phyloP scores from a whole-genome alignment of 768 basidiomycete species.

The Suillus alpinus region DNA sequence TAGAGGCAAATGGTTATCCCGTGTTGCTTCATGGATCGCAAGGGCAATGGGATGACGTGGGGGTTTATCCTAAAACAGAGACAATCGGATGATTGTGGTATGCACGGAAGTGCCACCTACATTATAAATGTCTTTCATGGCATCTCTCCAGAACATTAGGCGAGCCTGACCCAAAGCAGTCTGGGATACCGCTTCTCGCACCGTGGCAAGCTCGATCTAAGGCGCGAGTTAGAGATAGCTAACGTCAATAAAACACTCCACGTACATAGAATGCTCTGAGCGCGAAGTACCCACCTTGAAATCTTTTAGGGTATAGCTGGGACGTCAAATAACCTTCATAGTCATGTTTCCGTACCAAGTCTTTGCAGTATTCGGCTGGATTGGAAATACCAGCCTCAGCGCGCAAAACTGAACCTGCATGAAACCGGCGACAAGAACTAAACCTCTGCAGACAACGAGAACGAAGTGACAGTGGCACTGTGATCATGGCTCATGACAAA shows the following conservation, averaged over 20 bases:
- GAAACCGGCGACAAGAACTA: constrained; percentile 12
- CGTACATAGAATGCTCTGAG: constrained; percentile 82
- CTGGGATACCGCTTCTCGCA: constrained; percentile 76
- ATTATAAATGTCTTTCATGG: constrained; percentile 62
- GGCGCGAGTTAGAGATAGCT: constrained; percentile 9
- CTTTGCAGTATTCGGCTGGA: constrained; percentile 63
- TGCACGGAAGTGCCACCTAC: constrained; percentile 37
- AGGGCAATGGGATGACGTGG: constrained; percentile 80
- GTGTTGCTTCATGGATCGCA: constrained; percentile 59
- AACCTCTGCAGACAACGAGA: constrained; percentile 10
- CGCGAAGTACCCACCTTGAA: constrained; percentile 69
- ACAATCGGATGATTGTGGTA: constrained; percentile 12
- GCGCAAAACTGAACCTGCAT: constrained; percentile 6
- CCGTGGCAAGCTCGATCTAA: constrained; percentile 73
- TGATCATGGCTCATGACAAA: constrained; percentile 8
- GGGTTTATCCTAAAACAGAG: constrained; percentile 57
- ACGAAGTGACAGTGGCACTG: constrained; percentile 5
- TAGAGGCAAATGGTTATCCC: constrained; percentile 48
- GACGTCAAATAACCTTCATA: constrained; percentile 75
- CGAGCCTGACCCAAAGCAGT: constrained; percentile 76
- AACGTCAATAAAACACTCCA: constrained; percentile 13
- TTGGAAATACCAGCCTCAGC: constrained; percentile 28
- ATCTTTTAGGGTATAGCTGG: constrained; percentile 66
- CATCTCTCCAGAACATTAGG: constrained; percentile 86
- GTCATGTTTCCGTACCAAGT: constrained; percentile 75